These are phyloP conservation scores for Artemisia argyi DNA, from an alignment of 129 eudicot species.

Conservation along the genomic window DNA sequence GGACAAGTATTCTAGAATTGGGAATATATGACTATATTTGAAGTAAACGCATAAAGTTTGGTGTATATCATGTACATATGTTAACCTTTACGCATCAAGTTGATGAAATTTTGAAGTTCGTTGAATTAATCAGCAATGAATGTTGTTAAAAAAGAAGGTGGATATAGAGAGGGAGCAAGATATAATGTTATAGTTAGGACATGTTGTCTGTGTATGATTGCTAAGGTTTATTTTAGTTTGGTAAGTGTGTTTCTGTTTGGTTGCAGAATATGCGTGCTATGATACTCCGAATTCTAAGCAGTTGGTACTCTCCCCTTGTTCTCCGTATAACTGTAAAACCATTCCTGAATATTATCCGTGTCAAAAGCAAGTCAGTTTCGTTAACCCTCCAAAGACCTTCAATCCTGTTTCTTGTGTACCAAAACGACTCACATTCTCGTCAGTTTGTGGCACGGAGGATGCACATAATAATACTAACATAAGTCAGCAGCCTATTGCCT, in stretches of 20 bases:
- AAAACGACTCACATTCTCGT: constrained; percentile 26
- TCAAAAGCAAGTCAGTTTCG: neutral
- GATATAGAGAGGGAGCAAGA: constrained; percentile 4
- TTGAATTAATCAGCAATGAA: neutral
- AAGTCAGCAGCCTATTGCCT: constrained; percentile 7
- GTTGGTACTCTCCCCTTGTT: constrained; percentile 16
- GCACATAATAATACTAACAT: constrained; percentile 13
- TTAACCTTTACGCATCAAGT: too few relatives aligned
- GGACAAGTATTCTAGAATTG: too few relatives aligned
- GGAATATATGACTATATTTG: neutral
- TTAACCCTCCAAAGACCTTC: constrained; percentile 17
- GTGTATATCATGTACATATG: too few relatives aligned
- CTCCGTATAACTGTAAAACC: constrained; percentile 6
- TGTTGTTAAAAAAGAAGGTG: neutral
- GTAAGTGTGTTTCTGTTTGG: constrained; percentile 12
- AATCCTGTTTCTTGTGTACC: neutral
- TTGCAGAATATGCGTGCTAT: constrained; percentile 16
- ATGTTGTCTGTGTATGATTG: constrained; percentile 1
- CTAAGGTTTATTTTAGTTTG: too few relatives aligned
- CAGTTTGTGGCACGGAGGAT: neutral
- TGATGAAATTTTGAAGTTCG: too few relatives aligned
- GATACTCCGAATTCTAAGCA: constrained; percentile 23
- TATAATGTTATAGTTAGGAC: neutral
- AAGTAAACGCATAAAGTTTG: too few relatives aligned
- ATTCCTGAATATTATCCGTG: constrained; percentile 18